Conservation (phyloP, 139 green algal genomes). For the Nannochloris sp. region DNA sequence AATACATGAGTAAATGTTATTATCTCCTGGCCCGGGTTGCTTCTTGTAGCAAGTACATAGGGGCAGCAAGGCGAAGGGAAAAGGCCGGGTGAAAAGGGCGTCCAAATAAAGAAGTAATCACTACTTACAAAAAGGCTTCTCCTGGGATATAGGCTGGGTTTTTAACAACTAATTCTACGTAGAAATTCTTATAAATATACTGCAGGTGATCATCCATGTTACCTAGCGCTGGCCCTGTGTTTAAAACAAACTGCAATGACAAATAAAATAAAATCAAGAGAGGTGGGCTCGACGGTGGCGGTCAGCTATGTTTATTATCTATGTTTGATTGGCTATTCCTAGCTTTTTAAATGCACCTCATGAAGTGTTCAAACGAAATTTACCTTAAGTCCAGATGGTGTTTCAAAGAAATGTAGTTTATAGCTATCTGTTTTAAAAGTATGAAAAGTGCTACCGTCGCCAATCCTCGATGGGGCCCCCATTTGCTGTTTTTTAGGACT, state of each 20-base stretch:
- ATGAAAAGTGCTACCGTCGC: constrained; percentile 67
- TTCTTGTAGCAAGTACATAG: no score
- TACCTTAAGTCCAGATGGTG: constrained; percentile 83
- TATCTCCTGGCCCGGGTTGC: no score
- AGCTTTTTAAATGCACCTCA: background rate
- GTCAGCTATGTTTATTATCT: no score
- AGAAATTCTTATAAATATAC: constrained; percentile 71
- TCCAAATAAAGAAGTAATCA: background rate
- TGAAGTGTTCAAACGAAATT: background rate
- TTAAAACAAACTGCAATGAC: constrained; percentile 66
- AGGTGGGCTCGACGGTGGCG: no score
- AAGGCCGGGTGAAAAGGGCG: no score
- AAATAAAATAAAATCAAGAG: no score
- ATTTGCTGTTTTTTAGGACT: constrained; percentile 61
- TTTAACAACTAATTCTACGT: constrained; percentile 74
- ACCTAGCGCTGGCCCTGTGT: constrained; percentile 56
- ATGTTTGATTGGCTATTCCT: no score
- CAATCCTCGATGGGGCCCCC: constrained; percentile 59
- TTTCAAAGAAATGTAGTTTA: constrained; percentile 89
- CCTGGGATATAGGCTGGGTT: constrained; percentile 75
- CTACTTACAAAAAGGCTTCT: constrained; percentile 60
- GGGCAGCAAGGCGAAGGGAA: no score
- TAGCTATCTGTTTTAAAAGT: constrained; percentile 82
- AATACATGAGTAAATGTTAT: background rate
- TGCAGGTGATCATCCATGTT: constrained; percentile 63